These are phyloP conservation scores for Sparassis latifolia DNA, from an alignment of 1,284 basidiomycete species.

Conservation along the genomic window DNA sequence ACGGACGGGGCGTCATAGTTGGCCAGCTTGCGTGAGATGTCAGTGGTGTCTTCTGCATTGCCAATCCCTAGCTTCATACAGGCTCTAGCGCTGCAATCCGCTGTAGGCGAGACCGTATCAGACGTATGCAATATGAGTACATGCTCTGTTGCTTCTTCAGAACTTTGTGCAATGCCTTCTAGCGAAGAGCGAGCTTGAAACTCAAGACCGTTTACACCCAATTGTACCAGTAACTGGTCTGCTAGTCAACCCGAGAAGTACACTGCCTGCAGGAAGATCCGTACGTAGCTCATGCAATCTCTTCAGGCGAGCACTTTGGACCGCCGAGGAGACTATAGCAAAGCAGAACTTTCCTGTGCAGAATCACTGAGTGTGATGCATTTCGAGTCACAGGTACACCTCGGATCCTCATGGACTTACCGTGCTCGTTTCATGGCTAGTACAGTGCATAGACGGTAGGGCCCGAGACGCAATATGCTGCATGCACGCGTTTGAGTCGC, in stretches of 20 bases:
- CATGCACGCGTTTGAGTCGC: no score
- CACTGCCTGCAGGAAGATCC: slow-evolving; percentile 17
- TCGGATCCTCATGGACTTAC: background rate
- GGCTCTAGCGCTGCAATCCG: background rate
- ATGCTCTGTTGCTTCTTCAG: slow-evolving; percentile 12
- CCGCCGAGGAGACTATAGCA: slow-evolving; percentile 15
- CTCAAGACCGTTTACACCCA: background rate
- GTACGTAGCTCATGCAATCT: slow-evolving; percentile 15
- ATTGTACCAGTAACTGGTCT: slow-evolving; percentile 5
- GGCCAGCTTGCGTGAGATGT: background rate
- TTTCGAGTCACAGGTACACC: background rate
- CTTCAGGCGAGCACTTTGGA: slow-evolving; percentile 6
- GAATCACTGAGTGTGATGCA: background rate
- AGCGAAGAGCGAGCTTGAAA: background rate
- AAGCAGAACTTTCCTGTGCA: background rate
- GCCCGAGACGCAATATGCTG: no score
- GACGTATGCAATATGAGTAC: background rate
- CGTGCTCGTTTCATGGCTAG: background rate
- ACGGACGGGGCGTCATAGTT: slow-evolving; percentile 10
- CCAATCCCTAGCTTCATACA: background rate
- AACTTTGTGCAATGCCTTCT: slow-evolving; percentile 10
- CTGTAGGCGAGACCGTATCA: background rate
- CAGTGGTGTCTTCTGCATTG: background rate
- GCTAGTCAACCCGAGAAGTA: slow-evolving; percentile 19
- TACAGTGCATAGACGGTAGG: background rate